Evolutionary conservation across 2,329 filamentous ascomycete species (phyloP), one percentile per base, ranked within the genome.

Genomic region (Alternaria burnsii): DNA sequence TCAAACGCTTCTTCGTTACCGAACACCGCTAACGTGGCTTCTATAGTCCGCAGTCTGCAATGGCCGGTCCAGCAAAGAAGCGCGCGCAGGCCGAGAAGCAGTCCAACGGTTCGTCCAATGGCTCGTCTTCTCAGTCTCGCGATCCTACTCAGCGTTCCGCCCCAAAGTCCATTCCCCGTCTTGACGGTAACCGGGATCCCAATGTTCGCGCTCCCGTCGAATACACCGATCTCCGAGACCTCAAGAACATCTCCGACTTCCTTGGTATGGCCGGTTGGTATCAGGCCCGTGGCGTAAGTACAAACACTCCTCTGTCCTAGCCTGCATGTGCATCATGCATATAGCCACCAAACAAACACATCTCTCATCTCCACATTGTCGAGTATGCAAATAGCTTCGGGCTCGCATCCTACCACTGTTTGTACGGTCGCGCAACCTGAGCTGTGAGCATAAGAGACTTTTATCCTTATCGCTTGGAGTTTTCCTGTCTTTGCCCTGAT

Each of bases 41-140:
- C 32, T 55, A 74, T 62, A 62, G 50, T 61, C 53, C 61, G 64
- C 54, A 62, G 50, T 61, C 53, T 60, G 64, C 55, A 41, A 82
- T 82, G 80, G 78, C 69, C 22, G 77, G 76, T 41, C 69, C 79
- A 44, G 46, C 69, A 1, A 81, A 79, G 72, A 70, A 71, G 44
- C 75, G 72, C 43, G 71, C 70, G 11, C 64, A 75, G 55, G 61
- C 66, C 20, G 71, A 79, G 69, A 69, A 72, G 50, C 61, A 71
- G 50, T 52, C 59, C 26, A 59, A 71, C 26, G 67, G 64, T 48
- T 77, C 74, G 32, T 69, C 71, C 26, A 61, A 65, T 28, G 65
- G 73, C 53, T 71, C 71, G 2, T 69, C 71, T 3, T 68, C 65
- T n/a, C 62, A 60, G 16, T 75, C 74, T 32, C 66, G 65, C 40